These are phyloP conservation scores for Conticribra guillardii DNA, from an alignment of 108 stramenopile genomes.

Conservation along the genomic window DNA sequence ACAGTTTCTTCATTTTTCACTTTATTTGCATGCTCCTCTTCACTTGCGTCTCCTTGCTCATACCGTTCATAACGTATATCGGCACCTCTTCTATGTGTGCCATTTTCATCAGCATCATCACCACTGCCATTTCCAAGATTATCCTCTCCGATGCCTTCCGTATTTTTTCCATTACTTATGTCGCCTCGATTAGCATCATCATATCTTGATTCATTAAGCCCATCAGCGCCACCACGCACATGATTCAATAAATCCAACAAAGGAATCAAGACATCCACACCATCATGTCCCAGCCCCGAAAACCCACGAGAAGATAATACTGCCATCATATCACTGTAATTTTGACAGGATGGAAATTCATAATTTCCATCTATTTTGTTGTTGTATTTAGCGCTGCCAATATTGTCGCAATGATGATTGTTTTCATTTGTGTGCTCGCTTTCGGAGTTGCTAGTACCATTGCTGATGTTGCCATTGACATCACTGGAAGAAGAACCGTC, in stretches of 20 bases:
- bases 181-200: background rate
- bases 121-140: background rate
- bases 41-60: background rate
- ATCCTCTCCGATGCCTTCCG: no score
- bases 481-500: no score
- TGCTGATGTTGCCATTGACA: background rate
- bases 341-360: conserved; percentile 62
- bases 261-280: conserved; percentile 66
- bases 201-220: conserved; percentile 1
- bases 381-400: no score
- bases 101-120: conserved; percentile 29
- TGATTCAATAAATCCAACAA: conserved; percentile 85
- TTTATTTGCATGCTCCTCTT: no score
- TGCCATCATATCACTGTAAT: conserved; percentile 66
- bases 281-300: conserved; percentile 51
- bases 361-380: no score
- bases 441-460: conserved; percentile 1
- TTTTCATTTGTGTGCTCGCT: background rate
- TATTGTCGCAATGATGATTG: no score
- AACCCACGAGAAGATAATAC: conserved; percentile 77
- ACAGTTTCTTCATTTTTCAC: no score
- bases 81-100: conserved; percentile 24
- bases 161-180: background rate
- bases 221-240: no score
- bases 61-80: conserved; percentile 29